Percentiles rank a stretch among this genome's conserved stretches.
These are phyloP conservation scores for Gautieria morchelliformis DNA, from an alignment of 768 basidiomycete genomes.

Conservation along the genomic window DNA sequence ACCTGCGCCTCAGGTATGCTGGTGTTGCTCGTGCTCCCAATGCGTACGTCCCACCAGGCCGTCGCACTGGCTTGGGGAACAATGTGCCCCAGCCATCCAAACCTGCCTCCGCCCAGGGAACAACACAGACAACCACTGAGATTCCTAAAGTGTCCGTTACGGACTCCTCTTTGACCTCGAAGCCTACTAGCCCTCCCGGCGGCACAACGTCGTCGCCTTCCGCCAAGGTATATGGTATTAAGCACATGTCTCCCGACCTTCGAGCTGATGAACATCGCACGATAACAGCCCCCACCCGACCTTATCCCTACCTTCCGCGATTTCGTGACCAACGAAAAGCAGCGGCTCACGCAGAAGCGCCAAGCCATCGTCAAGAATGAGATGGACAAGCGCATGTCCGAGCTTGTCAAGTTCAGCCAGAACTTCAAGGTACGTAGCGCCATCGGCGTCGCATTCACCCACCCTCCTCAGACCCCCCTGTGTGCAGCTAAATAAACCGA, in stretches of 20 bases:
- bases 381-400: constrained; percentile 90
- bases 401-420: constrained; percentile 86
- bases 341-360: constrained; percentile 83
- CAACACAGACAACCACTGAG: constrained; percentile 31
- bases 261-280: not conserved
- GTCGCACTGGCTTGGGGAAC: constrained; percentile 22
- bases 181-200: constrained; percentile 26
- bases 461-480: not conserved
- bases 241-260: not conserved
- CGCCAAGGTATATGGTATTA: constrained; percentile 38
- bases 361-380: constrained; percentile 84
- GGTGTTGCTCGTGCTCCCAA: constrained; percentile 82
- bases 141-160: constrained; percentile 62
- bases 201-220: constrained; percentile 59
- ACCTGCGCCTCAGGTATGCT: constrained; percentile 55
- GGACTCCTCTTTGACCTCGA: constrained; percentile 28
- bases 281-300: constrained; percentile 53
- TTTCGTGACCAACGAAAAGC: constrained; percentile 88
- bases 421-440: constrained; percentile 79
- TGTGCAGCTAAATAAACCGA: constrained; percentile 79
- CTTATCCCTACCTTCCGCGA: constrained; percentile 80
- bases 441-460: constrained; percentile 20
- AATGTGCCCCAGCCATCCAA: constrained; percentile 11
- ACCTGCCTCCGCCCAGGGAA: not conserved
- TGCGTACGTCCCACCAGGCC: constrained; percentile 81